These are phyloP conservation scores for Candolleomyces efflorescens DNA, from an alignment of 768 basidiomycete genomes.

Conservation along the genomic window DNA sequence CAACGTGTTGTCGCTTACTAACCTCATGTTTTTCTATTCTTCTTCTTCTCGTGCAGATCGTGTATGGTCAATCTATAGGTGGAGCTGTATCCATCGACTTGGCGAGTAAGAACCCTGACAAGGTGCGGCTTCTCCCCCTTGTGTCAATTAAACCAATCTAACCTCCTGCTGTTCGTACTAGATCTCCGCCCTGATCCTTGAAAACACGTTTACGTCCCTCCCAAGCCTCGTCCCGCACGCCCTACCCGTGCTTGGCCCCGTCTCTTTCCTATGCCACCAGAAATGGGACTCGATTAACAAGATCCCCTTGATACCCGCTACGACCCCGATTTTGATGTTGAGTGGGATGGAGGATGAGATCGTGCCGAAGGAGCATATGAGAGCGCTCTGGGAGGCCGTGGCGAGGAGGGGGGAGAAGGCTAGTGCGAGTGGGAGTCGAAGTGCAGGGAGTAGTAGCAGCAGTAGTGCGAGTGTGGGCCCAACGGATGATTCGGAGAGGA, in stretches of 20 bases:
- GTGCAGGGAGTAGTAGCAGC: no score
- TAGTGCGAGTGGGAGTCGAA: constrained; percentile 31
- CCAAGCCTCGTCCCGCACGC: constrained; percentile 77
- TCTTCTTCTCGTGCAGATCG: constrained; percentile 40
- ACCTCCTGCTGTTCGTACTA: no score
- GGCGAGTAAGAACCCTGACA: constrained; percentile 68
- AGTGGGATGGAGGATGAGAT: constrained; percentile 71
- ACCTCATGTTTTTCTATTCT: no score
- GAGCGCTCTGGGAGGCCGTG: constrained; percentile 62
- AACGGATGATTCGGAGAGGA: no score
- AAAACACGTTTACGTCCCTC: constrained; percentile 91
- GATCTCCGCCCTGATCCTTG: constrained; percentile 79
- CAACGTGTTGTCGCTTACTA: no score
- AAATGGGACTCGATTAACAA: constrained; percentile 81
- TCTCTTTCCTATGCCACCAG: constrained; percentile 80
- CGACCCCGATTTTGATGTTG: constrained; percentile 76
- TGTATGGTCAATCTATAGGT: constrained; percentile 87
- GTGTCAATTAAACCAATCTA: no score
- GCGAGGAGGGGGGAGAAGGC: constrained; percentile 47
- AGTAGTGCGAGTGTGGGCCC: no score
- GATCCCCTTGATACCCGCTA: constrained; percentile 55
- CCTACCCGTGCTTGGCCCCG: constrained; percentile 66
- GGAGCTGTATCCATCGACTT: constrained; percentile 92
- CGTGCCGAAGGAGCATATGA: constrained; percentile 76
- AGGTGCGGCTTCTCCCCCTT: no score